Evolutionary conservation across 2,329 filamentous ascomycete genomes (phyloP).

Genomic region (Colletotrichum lindemuthianum): DNA sequence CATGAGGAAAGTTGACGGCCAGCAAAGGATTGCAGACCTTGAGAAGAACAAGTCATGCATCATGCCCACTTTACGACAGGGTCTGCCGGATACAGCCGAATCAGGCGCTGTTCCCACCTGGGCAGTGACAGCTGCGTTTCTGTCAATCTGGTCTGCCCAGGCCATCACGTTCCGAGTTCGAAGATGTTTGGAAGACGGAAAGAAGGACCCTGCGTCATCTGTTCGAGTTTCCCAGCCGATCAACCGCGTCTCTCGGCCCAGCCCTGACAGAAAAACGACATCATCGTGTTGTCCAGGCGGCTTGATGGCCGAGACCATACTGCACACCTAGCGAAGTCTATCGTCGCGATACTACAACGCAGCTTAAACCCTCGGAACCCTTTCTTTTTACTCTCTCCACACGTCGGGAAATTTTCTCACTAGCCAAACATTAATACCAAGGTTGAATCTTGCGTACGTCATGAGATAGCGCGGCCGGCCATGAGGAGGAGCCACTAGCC

Average conservation of each 20-base stretch:
- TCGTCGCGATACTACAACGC: not conserved
- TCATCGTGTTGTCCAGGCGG: not conserved
- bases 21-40: not conserved
- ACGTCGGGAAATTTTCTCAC: constrained; percentile 4
- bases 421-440: not conserved
- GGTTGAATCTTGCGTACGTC: constrained; percentile 17
- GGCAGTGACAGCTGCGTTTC: constrained; percentile 3
- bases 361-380: not conserved
- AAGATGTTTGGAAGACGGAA: constrained; percentile 15
- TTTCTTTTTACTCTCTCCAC: not conserved
- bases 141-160: not conserved
- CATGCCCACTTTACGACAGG: not conserved
- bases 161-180: constrained; percentile 3
- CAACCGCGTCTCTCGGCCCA: not conserved
- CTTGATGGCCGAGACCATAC: constrained; percentile 6
- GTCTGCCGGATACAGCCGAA: not conserved
- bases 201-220: constrained; percentile 10
- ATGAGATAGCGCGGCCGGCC: constrained; percentile 16
- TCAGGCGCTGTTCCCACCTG: too few relatives aligned
- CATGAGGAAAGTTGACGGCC: not conserved
- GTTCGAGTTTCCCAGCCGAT: constrained; percentile 15
- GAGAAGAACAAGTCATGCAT: not conserved
- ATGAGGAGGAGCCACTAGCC: not conserved
- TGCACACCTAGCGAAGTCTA: not conserved
- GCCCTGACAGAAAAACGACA: not conserved